A percentile compares a stretch with the other conserved stretches of the same genome.
phyloP scores from a whole-genome alignment of 805 yeast species.

The Kodamaea restingae region DNA sequence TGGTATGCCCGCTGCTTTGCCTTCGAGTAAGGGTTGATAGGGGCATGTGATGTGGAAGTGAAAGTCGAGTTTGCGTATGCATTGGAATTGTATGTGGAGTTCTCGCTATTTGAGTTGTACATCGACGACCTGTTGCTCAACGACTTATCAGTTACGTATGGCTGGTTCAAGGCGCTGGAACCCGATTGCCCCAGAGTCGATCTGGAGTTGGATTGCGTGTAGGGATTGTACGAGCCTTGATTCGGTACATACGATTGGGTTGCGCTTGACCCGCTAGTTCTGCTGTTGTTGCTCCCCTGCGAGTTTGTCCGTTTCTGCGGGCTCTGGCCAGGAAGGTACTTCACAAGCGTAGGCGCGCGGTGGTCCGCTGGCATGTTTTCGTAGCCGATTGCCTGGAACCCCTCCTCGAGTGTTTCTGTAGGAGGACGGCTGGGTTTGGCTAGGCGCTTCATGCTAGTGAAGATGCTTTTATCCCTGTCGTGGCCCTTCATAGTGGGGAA shows the following conservation, averaged over 20 bases:
- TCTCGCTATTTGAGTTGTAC: too few species aligned
- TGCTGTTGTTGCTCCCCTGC: constrained; percentile 3
- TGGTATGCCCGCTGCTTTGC: neutral
- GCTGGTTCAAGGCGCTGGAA: too few species aligned
- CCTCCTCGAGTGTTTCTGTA: constrained; percentile 6
- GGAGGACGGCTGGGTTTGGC: constrained; percentile 15
- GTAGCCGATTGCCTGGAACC: constrained; percentile 38
- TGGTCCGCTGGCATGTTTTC: constrained; percentile 21
- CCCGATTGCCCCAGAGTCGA: neutral
- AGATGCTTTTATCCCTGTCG: constrained; percentile 9
- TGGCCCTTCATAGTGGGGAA: constrained; percentile 4
- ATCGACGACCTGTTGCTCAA: too few species aligned
- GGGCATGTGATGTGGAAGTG: too few species aligned
- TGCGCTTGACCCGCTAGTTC: constrained; percentile 3
- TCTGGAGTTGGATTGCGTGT: neutral
- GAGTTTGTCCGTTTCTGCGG: neutral
- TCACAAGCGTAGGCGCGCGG: constrained; percentile 20
- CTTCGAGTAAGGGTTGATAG: neutral
- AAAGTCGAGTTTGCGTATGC: too few species aligned
- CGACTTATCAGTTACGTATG: too few species aligned
- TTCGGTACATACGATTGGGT: neutral
- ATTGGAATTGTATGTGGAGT: too few species aligned
- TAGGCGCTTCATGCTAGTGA: constrained; percentile 30
- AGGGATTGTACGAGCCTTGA: neutral
- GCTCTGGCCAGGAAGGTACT: neutral